A percentile compares a stretch with the other conserved stretches of the same genome.
Conservation (phyloP, 2,329 filamentous ascomycete species). For the Claviceps sorghi region DNA sequence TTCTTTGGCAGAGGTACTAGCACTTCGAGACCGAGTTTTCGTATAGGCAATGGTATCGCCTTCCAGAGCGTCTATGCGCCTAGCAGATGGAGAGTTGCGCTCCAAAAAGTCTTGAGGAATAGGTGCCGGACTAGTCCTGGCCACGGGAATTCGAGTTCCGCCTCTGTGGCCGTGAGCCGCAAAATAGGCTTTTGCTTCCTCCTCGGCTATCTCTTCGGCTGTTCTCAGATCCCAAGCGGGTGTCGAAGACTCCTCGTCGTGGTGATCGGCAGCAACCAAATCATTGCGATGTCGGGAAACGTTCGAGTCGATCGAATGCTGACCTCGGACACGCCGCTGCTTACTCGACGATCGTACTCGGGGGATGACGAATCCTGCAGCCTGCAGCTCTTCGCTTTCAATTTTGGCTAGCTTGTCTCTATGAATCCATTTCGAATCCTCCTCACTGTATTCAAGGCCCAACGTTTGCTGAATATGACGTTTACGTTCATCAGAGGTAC, state of each 20-base stretch:
- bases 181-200: slow-evolving; percentile 37
- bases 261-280: slow-evolving; percentile 23
- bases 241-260: slow-evolving; percentile 18
- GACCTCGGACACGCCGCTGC: slow-evolving; percentile 17
- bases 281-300: slow-evolving; percentile 28
- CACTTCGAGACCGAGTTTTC: slow-evolving; percentile 55
- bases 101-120: slow-evolving; percentile 59
- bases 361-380: slow-evolving; percentile 54
- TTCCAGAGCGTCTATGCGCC: slow-evolving; percentile 42
- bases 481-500: slow-evolving; percentile 13
- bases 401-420: slow-evolving; percentile 71
- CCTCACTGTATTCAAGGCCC: slow-evolving; percentile 25
- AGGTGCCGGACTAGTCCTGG: slow-evolving; percentile 64
- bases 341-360: slow-evolving; percentile 38
- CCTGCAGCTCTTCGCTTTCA: slow-evolving; percentile 66
- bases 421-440: slow-evolving; percentile 71
- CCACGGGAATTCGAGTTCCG: slow-evolving; percentile 74
- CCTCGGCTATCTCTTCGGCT: slow-evolving; percentile 61
- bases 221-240: slow-evolving; percentile 58
- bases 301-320: slow-evolving; percentile 3
- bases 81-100: slow-evolving; percentile 52
- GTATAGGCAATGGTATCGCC: slow-evolving; percentile 44
- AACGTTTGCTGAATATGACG: slow-evolving; percentile 13
- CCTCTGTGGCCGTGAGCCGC: slow-evolving; percentile 39
- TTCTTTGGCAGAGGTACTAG: slow-evolving; percentile 39